Conservation (phyloP, 2,329 filamentous ascomycete species). For the Lasiodiplodia gonubiensis region DNA sequence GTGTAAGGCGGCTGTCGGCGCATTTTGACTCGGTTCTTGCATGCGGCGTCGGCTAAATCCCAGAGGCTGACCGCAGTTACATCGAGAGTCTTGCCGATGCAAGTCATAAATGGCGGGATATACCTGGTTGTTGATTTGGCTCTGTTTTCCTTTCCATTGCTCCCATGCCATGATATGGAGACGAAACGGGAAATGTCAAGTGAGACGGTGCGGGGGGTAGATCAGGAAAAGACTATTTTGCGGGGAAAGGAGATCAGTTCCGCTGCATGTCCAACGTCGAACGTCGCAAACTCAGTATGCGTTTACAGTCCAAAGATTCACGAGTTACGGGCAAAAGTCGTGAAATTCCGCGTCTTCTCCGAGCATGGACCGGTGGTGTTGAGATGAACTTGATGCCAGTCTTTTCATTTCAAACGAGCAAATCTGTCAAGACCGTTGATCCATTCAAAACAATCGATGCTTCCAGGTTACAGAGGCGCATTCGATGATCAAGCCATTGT, state of each 20-base stretch:
- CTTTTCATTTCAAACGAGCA: neutral
- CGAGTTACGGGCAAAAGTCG: neutral
- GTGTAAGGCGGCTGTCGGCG: neutral
- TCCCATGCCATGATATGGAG: neutral
- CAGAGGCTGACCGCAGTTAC: neutral
- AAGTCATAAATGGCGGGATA: neutral
- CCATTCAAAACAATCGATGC: neutral
- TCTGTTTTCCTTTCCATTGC: neutral
- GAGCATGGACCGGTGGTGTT: neutral
- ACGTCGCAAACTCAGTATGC: conserved; percentile 1
- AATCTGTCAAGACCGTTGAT: neutral
- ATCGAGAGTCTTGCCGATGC: neutral
- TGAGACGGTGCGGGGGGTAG: neutral
- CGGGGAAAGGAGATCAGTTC: neutral
- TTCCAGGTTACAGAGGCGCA: neutral
- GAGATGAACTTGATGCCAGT: neutral
- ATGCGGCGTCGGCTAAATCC: neutral
- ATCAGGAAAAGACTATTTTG: neutral
- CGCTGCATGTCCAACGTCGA: neutral
- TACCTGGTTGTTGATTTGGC: neutral
- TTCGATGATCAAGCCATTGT: no score
- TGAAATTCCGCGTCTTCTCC: neutral
- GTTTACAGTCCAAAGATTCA: neutral
- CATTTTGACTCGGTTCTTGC: neutral
- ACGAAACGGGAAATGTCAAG: neutral